Evolutionary conservation across 2,329 filamentous ascomycete genomes (phyloP).

Genomic region (Cyphellophora attinorum): DNA sequence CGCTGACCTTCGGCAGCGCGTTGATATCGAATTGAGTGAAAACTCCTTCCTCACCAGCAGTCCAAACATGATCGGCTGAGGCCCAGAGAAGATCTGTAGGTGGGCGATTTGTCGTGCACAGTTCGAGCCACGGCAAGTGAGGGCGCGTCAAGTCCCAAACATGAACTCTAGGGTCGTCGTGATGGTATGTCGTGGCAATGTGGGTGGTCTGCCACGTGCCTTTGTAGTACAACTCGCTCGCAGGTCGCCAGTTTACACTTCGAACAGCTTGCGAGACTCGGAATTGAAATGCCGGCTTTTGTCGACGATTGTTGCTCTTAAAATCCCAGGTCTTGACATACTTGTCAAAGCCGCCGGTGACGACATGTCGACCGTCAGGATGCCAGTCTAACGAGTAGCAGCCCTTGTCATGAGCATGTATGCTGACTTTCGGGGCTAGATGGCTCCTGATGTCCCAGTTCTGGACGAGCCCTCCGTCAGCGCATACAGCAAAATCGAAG

Average conservation of each 20-base stretch:
- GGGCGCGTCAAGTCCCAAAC: conserved; percentile 57
- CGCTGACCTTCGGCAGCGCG: conserved; percentile 48
- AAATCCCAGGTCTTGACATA: conserved; percentile 58
- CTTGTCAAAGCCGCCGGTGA: conserved; percentile 53
- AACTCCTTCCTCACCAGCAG: conserved; percentile 50
- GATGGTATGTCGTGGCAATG: conserved; percentile 52
- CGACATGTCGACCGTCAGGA: conserved; percentile 55
- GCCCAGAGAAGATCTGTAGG: conserved; percentile 55
- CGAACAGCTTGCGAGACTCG: conserved; percentile 52
- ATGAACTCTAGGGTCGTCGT: conserved; percentile 51
- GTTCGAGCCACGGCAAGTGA: conserved; percentile 52
- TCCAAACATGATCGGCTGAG: conserved; percentile 56
- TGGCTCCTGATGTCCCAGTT: conserved; percentile 54
- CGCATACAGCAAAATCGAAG: conserved; percentile 54
- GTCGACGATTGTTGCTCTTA: conserved; percentile 45
- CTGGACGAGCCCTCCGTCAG: conserved; percentile 54
- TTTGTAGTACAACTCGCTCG: conserved; percentile 39
- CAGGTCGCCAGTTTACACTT: conserved; percentile 54
- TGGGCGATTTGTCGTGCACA: conserved; percentile 45
- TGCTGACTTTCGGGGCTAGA: conserved; percentile 47
- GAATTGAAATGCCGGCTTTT: conserved; percentile 50
- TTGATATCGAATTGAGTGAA: conserved; percentile 56
- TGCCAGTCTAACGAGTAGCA: conserved; percentile 60
- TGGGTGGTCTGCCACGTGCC: conserved; percentile 53
- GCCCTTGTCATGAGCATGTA: conserved; percentile 51